Base-by-base conservation (phyloP, 2,329 filamentous ascomycete species). In the Diaporthe capsici region DNA sequence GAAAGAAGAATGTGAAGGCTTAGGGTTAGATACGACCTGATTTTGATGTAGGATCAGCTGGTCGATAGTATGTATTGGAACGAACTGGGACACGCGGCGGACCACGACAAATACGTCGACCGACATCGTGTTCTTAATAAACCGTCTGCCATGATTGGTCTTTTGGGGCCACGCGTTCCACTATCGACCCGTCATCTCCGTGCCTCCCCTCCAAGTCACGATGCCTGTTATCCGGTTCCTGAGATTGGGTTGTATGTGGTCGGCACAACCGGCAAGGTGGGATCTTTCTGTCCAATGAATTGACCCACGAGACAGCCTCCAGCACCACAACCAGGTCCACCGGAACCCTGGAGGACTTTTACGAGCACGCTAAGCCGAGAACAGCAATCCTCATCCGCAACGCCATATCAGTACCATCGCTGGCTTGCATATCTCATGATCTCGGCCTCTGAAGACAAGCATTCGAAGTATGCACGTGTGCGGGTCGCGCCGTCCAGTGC, bases 221-320 rank as follows among this genome's bases (percentile, higher is more conserved):
- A 39, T 3, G 9, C n/a, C 22, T 7, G 4, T 42, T 55, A 42
- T 53, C 22, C 20, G 49, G 47, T 15, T 42, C 65, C 25, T 55
- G 49, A 42, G 65, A 68, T 53, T 68, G 65, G 49, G 47, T n/a
- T 22, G 65, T 20, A 22, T 49, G 65, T 47, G 25, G 34, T 70
- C 68, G 68, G 68, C 37, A 58, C 28, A 55, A 60, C 7, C 68
- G 68, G 68, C 68, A 71, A 10, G 22, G 15, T 20, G 39, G 68
- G 42, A 47, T 25, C n/a, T 31, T 60, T 49, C 53, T 71, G 68
- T 49, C 68, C 68, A 71, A 71, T 71, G 42, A 25, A 71, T 47
- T 4, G 68, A 17, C 68, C 68, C 68, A 71, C 68, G 68, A 60
- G 68, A 42, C 65, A 42, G 34, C 15, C 13, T 42, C 15, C 65